Conservation (phyloP, 306 rosid species). For the Acacia confusa region DNA sequence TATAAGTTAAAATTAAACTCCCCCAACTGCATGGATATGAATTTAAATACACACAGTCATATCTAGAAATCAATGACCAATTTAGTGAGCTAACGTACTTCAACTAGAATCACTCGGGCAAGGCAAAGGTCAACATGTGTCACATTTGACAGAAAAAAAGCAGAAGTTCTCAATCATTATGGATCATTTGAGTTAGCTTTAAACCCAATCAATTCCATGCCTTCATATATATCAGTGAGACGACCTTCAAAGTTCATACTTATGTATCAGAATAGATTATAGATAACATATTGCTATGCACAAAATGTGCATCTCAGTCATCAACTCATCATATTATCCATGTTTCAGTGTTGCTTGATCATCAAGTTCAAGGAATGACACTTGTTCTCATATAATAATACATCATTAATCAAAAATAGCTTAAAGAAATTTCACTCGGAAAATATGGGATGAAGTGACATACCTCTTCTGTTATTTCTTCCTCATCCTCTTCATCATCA, state of each 20-base stretch:
- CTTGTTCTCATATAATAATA: background rate
- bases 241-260: background rate
- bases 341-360: background rate
- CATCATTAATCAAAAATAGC: conserved; percentile 20
- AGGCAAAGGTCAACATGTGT: background rate
- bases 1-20: background rate
- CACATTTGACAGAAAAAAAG: background rate
- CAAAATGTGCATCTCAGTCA: background rate
- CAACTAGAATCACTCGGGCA: background rate
- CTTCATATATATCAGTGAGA: background rate
- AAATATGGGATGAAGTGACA: conserved; percentile 19
- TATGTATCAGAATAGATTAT: background rate
- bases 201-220: background rate
- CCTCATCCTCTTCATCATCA: conserved; percentile 66
- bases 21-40: background rate
- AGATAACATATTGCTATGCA: background rate
- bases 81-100: background rate
- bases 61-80: background rate
- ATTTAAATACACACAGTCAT: background rate
- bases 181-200: background rate
- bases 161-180: background rate
- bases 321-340: no score
- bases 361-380: background rate
- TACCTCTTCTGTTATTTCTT: conserved; percentile 80
- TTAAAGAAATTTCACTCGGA: conserved; percentile 10